phyloP scores from a whole-genome alignment of 306 rosid genomes.

The Chamaecrista fasciculata region DNA sequence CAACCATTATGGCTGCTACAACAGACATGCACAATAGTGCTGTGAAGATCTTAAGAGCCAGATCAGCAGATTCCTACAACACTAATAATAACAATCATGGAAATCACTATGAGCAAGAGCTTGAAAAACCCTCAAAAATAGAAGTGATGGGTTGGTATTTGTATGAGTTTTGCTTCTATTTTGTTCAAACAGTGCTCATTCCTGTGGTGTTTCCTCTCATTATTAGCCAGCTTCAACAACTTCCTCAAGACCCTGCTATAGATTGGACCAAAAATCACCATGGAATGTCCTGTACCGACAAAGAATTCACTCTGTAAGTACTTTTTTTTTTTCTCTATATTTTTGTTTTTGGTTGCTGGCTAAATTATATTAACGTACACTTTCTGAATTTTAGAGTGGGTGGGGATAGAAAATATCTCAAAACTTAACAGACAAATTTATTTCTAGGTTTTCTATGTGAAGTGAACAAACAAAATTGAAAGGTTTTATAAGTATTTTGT shows the following conservation, averaged over 20 bases:
- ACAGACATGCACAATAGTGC: slow-evolving; percentile 30
- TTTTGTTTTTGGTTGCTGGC: too few species aligned
- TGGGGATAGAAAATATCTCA: too few species aligned
- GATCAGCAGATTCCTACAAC: slow-evolving; percentile 40
- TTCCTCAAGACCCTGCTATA: slow-evolving; percentile 24
- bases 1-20: slow-evolving; percentile 4
- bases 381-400: too few species aligned
- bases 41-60: slow-evolving; percentile 37
- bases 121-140: slow-evolving; percentile 48
- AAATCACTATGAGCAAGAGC: slow-evolving; percentile 39
- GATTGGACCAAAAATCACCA: slow-evolving; percentile 29
- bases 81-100: too few species aligned
- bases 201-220: slow-evolving; percentile 81
- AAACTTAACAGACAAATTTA: too few species aligned
- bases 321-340: neutral
- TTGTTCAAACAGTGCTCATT: slow-evolving; percentile 57
- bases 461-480: too few species aligned
- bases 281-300: slow-evolving; percentile 41
- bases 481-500: too few species aligned
- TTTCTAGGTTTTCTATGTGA: too few species aligned
- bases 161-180: slow-evolving; percentile 74
- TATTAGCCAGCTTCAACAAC: slow-evolving; percentile 51
- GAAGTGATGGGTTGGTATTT: slow-evolving; percentile 75
- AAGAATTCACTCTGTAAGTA: slow-evolving; percentile 62
- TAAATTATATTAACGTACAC: too few species aligned